Evolutionary conservation across 2,329 filamentous ascomycete species (phyloP), one percentile per base, ranked within the genome.

Genomic region (Cercospora sesami): DNA sequence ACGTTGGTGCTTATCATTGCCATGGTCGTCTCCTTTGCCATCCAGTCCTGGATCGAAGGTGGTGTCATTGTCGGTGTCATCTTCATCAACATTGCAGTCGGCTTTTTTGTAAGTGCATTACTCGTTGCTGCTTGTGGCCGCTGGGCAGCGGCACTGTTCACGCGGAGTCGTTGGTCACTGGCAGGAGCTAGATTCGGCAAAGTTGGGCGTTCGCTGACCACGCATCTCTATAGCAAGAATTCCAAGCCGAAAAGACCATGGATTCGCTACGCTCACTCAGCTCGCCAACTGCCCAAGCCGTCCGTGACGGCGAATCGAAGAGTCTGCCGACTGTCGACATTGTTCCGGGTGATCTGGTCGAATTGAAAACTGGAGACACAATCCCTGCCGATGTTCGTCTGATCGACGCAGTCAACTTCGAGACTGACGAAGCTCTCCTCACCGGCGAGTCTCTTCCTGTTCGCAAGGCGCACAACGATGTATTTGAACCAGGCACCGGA

Each of bases 401-500:
- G 6, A 69, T 78, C 33, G 77, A 79, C 60, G 75, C 76, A 10
- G 77, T 87, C 31, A 88, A 93, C 71, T 94, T 96, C 72, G 93
- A 78, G 55, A 90, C 90, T 71, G 91, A 96, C 69, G 90, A 92
- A 78, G 89, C 90, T 12, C 84, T 91, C 67, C 85, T 92, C 45
- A 93, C 90, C 14, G 90, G 90, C 70, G 90, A 93, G 80, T 91
- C 90, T 39, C 79, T 90, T 6, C 88, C 90, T 67, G 88, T 90
- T 64, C 86, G 83, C 82, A 90, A 92, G 81, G 83, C 87, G 73
- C 81, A 87, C n/a, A 83, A 87, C 39, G 82, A 79, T 67, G 82
- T 83, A 62, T 87, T 87, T 69, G 78, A 81, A 21, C 71, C 76
- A 21, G 84, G 86, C 10, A 85, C 86, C 21, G 85, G 87, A 1